These are phyloP conservation scores for Plasmodium berghei DNA, from an alignment of 169 alveolate genomes.

Conservation along the genomic window DNA sequence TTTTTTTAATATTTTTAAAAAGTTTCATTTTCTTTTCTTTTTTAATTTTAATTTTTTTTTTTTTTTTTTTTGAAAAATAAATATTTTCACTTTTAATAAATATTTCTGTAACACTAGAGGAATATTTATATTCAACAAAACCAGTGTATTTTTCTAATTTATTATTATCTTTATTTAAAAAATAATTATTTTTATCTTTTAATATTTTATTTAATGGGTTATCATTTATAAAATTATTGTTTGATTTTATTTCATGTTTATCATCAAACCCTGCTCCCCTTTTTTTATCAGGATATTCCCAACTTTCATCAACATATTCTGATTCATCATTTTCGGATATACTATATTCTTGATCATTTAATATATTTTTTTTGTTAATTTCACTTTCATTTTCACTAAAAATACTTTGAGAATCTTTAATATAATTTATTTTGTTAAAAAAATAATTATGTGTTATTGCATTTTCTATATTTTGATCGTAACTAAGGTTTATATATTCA, in stretches of 20 bases:
- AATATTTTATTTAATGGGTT: conserved; percentile 33
- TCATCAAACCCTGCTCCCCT: not conserved
- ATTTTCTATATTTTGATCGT: conserved; percentile 39
- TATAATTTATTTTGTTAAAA: not conserved
- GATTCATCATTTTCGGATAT: conserved; percentile 8
- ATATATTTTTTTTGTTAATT: not conserved
- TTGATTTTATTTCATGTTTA: not conserved
- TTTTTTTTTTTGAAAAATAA: conserved; percentile 56
- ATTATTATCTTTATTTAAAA: conserved; percentile 11
- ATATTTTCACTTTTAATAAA: conserved; percentile 38
- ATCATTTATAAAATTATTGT: conserved; percentile 19
- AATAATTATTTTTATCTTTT: conserved; percentile 16
- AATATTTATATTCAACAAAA: conserved; percentile 45
- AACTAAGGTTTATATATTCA: conserved; percentile 41
- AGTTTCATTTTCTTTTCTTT: conserved; percentile 74
- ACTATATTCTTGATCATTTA: not conserved
- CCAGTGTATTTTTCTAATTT: not conserved
- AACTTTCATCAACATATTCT: not conserved
- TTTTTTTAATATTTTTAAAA: conserved; percentile 62
- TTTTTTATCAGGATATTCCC: not conserved
- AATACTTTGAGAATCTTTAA: not conserved
- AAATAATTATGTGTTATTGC: conserved; percentile 1
- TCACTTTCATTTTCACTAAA: conserved; percentile 25
- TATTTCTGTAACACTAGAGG: conserved; percentile 58
- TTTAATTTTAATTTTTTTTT: conserved; percentile 46